Base-by-base conservation (phyloP, 1,284 basidiomycete genomes). In the Melampsora americana region DNA sequence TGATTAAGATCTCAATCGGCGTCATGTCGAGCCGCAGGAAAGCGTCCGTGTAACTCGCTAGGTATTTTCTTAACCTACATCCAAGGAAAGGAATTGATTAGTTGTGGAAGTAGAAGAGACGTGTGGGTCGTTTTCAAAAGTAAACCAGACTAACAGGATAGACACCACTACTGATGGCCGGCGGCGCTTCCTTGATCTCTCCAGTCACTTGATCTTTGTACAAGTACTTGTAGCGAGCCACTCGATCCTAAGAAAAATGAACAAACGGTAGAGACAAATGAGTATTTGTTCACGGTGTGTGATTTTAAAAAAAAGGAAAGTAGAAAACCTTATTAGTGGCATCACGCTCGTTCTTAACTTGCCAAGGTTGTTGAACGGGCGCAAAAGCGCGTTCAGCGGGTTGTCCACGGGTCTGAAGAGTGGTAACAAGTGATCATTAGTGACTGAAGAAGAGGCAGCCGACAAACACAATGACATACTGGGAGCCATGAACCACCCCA, bases 331-430 rank as follows among this genome's bases (percentile, higher is more conserved):
- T 62, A 16, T 35, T 62, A n/a, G 32, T 28, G 20, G 60, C 26
- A 62, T 62, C 32, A 62, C 32, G 26, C 28, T 30, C 32, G 7
- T 62, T 35, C 18, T 28, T 35, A 3, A 30, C 32, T 35, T 62
- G 6, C 60, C 60, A 62, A 14, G 60, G 60, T 30, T 62, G 60
- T 62, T 62, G 60, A 35, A 62, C 16, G 16, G 60, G 60, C 18
- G 60, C 60, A n/a, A 62, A 62, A 62, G 60, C 60, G 18, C 32
- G 26, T 62, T 62, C 60, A 35, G 60, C 60, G 6, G 60, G 60
- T 28, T 35, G 60, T 23, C 60, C 60, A 62, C 60, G 60, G 5
- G 60, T 30, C 60, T 62, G 28, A 20, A 62, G 32, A 62, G 1
- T 2, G 6, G 32, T 23, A 14, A n/a, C 2, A n/a, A 28, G 53